Evolutionary conservation across 192 early-diverging fungal genomes (phyloP), one percentile per base, ranked within the genome.

Genomic region (Globomyces pollinis-pini): DNA sequence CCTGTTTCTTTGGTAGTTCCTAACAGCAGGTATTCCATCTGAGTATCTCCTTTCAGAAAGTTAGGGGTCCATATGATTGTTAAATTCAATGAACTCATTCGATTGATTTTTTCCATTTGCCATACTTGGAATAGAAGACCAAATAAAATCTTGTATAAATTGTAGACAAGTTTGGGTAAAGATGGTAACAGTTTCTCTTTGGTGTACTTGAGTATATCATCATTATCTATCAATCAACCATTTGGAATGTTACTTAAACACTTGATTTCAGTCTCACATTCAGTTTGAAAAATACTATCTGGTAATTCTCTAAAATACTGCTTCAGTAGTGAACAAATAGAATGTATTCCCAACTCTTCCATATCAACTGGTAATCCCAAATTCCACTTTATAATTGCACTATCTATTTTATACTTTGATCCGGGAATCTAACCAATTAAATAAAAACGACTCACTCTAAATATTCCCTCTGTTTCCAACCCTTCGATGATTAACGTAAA

Each of bases 221-320:
- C n/a, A n/a, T n/a, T n/a, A n/a, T n/a, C n/a, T n/a, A n/a, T n/a
- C n/a, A n/a, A n/a, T n/a, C n/a, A n/a, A n/a, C n/a, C n/a, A n/a
- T n/a, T n/a, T n/a, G n/a, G n/a, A n/a, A n/a, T n/a, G n/a, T n/a
- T n/a, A n/a, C n/a, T n/a, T n/a, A n/a, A n/a, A n/a, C n/a, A n/a
- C n/a, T n/a, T n/a, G n/a, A n/a, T 28, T 47, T 47, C 28, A 5
- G 44, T 20, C 28, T 47, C 28, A 26, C 23, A 28, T 26, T 47
- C 21, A 15, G 23, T 28, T 34, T 24, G 53, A 34, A 55, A 55
- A 7, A 55, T 6, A 36, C 29, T 28, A 23, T 35, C 38, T 15
- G 21, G 21, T 20, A 28, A 41, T 41, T 55, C 53, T 55, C 53
- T 35, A 55, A 55, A 55, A n/a, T 38, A 55, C n/a, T 55, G 53